Percentiles rank a stretch among this genome's conserved stretches.
Conservation (phyloP, 179 eudicot species). For the Corrigiola litoralis region DNA sequence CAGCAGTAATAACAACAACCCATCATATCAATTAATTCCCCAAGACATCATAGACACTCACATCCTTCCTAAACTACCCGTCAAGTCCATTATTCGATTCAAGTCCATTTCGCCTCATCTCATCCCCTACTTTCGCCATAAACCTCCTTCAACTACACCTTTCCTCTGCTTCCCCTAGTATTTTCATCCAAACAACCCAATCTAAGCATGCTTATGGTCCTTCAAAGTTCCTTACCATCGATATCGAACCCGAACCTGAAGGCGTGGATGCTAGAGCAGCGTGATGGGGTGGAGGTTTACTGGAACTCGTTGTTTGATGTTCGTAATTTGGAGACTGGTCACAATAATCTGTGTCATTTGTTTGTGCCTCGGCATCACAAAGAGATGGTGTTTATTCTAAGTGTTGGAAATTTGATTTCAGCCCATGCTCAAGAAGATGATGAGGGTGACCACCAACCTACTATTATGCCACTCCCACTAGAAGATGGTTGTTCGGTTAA, state of each 20-base stretch:
- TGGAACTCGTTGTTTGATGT: too few relatives aligned
- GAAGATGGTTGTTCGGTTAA: neutral
- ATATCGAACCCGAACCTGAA: neutral
- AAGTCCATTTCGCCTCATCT: conserved; percentile 26
- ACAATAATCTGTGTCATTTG: too few relatives aligned
- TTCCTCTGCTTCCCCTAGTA: too few relatives aligned
- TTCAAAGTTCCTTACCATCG: neutral
- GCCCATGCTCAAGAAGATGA: neutral
- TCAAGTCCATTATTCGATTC: conserved; percentile 29
- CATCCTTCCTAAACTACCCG: conserved; percentile 21
- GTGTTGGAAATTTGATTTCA: neutral
- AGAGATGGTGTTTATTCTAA: neutral
- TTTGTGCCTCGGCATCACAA: neutral
- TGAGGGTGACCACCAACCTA: neutral
- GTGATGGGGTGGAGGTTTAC: too few relatives aligned
- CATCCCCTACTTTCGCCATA: neutral
- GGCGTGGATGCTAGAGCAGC: neutral
- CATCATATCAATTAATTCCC: too few relatives aligned
- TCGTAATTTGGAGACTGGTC: too few relatives aligned
- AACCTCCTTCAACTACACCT: neutral
- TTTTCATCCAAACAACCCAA: neutral
- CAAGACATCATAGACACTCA: neutral
- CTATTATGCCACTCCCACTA: neutral
- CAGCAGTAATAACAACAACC: too few relatives aligned
- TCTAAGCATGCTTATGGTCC: too few relatives aligned